Evolutionary conservation across 2,329 filamentous ascomycete species (phyloP).

Genomic region (Microsporum ferrugineum): DNA sequence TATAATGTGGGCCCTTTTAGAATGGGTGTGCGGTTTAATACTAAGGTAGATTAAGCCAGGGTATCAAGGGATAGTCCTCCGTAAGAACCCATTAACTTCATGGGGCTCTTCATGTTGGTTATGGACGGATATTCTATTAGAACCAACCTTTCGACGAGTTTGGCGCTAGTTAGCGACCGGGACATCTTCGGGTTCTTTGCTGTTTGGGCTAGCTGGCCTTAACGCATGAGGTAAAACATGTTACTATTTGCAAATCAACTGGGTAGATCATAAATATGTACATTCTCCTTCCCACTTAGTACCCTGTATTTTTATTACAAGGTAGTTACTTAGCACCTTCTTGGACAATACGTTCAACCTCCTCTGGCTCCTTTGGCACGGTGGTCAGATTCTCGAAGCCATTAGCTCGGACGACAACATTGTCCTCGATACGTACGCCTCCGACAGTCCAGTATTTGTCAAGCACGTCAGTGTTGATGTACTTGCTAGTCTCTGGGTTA

Average conservation of each 20-base stretch:
- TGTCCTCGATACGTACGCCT: conserved; percentile 87
- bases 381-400: conserved; percentile 76
- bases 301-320: not conserved
- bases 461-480: conserved; percentile 62
- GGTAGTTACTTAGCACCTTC: conserved; percentile 1
- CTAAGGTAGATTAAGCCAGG: too few species aligned
- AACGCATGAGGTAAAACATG: not conserved
- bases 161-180: too few species aligned
- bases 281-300: not conserved
- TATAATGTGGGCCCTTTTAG: too few species aligned
- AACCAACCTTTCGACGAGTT: too few species aligned
- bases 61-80: too few species aligned
- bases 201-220: too few species aligned
- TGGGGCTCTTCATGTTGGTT: too few species aligned
- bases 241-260: not conserved
- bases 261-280: conserved; percentile 2
- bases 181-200: too few species aligned
- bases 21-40: too few species aligned
- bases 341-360: conserved; percentile 44
- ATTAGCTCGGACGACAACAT: conserved; percentile 64
- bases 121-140: too few species aligned
- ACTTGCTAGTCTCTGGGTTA: conserved; percentile 59
- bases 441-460: conserved; percentile 79
- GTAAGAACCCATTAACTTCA: too few species aligned
- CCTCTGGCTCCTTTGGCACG: conserved; percentile 60